Conservation (phyloP, 2,329 filamentous ascomycete species). For the Arthrobotrys entomopaga region DNA sequence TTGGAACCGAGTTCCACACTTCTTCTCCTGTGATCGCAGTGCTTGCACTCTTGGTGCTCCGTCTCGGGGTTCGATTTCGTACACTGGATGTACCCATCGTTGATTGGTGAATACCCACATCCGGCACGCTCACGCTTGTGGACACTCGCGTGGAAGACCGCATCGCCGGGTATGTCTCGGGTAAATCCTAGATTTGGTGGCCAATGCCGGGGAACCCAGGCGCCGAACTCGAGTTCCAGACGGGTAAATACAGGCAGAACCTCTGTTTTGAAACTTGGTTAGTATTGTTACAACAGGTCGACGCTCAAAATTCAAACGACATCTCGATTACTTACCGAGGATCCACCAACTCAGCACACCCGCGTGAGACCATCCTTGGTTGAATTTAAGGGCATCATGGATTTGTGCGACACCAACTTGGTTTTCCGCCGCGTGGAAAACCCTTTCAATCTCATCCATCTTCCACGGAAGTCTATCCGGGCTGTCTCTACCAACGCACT, state of each 20-base stretch:
- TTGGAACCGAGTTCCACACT: constrained; percentile 45
- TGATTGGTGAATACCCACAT: constrained; percentile 42
- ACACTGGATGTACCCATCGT: constrained; percentile 44
- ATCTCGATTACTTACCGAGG: constrained; percentile 57
- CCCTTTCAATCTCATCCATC: constrained; percentile 55
- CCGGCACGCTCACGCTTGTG: constrained; percentile 45
- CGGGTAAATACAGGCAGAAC: constrained; percentile 62
- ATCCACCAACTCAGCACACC: constrained; percentile 61
- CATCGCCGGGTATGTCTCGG: constrained; percentile 61
- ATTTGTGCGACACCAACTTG: constrained; percentile 55
- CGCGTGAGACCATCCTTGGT: constrained; percentile 59
- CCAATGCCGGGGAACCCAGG: constrained; percentile 61
- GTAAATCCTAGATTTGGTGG: constrained; percentile 61
- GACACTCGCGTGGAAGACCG: constrained; percentile 60
- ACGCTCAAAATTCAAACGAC: neutral
- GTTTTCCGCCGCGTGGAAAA: constrained; percentile 42
- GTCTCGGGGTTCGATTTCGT: constrained; percentile 36
- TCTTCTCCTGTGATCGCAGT: constrained; percentile 49
- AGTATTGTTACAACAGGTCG: constrained; percentile 11
- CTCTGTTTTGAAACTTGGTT: constrained; percentile 58
- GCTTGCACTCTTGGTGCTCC: constrained; percentile 47
- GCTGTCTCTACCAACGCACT: constrained; percentile 43
- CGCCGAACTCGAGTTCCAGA: constrained; percentile 61
- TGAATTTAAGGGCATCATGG: constrained; percentile 61
- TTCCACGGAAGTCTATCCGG: constrained; percentile 51